A percentile compares a stretch with the other conserved stretches of the same genome.
Evolutionary conservation across 192 early-diverging fungal species (phyloP).

Genomic region (Coemansia sp.): DNA sequence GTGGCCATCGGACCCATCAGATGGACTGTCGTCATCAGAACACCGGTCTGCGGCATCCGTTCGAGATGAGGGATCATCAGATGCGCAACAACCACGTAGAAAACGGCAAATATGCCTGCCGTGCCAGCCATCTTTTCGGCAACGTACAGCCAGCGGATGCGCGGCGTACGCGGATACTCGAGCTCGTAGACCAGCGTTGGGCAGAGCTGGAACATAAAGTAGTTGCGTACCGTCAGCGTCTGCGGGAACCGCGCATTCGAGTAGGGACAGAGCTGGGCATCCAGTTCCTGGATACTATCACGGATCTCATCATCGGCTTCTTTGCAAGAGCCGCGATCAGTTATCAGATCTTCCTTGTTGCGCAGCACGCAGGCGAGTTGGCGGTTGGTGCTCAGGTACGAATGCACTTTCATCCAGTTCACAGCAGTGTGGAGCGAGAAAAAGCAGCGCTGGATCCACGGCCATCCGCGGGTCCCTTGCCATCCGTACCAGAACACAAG

Average conservation of each 20-base stretch:
- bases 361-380: conserved; percentile 57
- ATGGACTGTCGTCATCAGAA: conserved; percentile 61
- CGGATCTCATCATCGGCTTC: conserved; percentile 3
- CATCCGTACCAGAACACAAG: conserved; percentile 61
- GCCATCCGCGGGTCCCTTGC: conserved; percentile 70
- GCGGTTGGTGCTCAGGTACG: conserved; percentile 83
- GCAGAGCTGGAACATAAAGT: conserved; percentile 81
- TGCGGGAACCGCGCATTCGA: conserved; percentile 65
- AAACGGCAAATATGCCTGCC: conserved; percentile 72
- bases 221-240: conserved; percentile 82
- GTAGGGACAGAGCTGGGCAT: conserved; percentile 58
- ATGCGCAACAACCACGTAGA: conserved; percentile 85
- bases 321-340: conserved; percentile 20
- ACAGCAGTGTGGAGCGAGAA: conserved; percentile 85
- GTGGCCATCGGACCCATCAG: conserved; percentile 90
- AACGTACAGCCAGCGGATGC: conserved; percentile 85
- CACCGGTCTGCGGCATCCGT: conserved; percentile 60
- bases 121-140: conserved; percentile 80
- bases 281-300: conserved; percentile 56
- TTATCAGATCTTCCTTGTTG: conserved; percentile 11
- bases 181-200: conserved; percentile 93
- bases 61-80: conserved; percentile 81
- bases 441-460: conserved; percentile 87
- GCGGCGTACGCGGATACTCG: conserved; percentile 83
- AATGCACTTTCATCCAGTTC: conserved; percentile 96